Evolutionary conservation across 1,139 yeast species (phyloP), one percentile per base, ranked within the genome.

Genomic region (Lodderomyces beijingensis): DNA sequence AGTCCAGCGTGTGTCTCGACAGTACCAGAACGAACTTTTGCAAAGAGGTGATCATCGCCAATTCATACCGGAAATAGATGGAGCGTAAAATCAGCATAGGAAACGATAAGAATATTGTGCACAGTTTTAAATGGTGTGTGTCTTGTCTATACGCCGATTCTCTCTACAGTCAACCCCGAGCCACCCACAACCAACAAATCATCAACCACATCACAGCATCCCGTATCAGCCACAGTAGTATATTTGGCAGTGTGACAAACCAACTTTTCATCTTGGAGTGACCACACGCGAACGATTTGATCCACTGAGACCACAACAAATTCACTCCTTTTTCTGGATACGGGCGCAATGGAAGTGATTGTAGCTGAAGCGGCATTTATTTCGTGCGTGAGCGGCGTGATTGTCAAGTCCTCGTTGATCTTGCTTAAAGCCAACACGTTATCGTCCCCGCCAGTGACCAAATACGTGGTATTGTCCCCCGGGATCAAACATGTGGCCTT

Each of bases 151-250:
- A 23, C 10, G 7, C 12, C 12, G 6, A 23, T 7, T 12, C n/a
- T 23, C 6, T 23, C n/a, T 10, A 23, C 14, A 7, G 25, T n/a
- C 7, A 80, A 47, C 2, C 93, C 93, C 3, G 85, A 81, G 11
- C 93, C 93, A 10, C 86, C 91, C 16, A 81, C 55, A 5, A 79
- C 50, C 0, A 64, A 59, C n/a, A 65, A 35, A 2, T 50, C 44
- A 2, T 31, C 30, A 1, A 65, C 47, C 1, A 67, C 44, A 34
- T 68, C 82, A 27, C 77, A 55, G 35, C 88, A 79, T 0, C 96
- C 96, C 0, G 96, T 85, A 50, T 91, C 98, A 0, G 96, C 95
- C 23, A 88, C 75, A 0, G 95, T 81, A 2, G 95, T 85, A 53
- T 82, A 85, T 32, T 54, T 55, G 1, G 71, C 63, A 4, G 69